Evolutionary conservation across 192 early-diverging fungal species (phyloP).

Genomic region (Dissophora globulifera): DNA sequence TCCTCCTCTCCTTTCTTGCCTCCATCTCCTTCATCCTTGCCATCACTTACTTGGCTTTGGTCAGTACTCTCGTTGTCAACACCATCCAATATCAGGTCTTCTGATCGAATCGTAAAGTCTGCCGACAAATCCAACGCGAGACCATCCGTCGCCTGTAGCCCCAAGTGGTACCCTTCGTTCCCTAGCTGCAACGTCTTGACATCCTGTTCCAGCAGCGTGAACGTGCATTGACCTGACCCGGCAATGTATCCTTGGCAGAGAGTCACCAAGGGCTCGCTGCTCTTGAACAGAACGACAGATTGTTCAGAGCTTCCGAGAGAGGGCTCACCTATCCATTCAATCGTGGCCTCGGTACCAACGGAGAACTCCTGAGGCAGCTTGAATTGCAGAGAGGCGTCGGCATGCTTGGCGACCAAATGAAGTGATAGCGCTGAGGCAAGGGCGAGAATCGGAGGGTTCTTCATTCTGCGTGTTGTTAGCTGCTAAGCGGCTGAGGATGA

Average conservation of each 20-base stretch:
- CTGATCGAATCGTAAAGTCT: constrained; percentile 6
- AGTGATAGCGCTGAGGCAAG: not conserved
- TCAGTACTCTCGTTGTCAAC: not conserved
- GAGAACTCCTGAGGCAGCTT: constrained; percentile 1
- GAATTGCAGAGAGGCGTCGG: constrained; percentile 1
- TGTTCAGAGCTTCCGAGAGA: constrained; percentile 22
- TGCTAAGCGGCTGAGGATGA: too few species aligned
- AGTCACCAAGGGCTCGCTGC: constrained; percentile 1
- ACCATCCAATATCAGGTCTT: too few species aligned
- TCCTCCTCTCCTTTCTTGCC: constrained; percentile 7
- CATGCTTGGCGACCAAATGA: not conserved
- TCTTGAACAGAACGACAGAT: constrained; percentile 24
- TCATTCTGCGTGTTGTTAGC: not conserved
- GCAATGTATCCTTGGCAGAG: constrained; percentile 21
- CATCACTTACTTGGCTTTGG: not conserved
- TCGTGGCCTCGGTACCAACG: constrained; percentile 12
- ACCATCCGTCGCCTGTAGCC: constrained; percentile 5
- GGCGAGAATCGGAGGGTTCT: not conserved
- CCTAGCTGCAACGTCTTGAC: not conserved
- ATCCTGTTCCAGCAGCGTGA: constrained; percentile 15
- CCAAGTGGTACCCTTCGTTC: constrained; percentile 13
- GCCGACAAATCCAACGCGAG: constrained; percentile 19
- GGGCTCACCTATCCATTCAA: constrained; percentile 32
- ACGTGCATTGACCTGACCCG: constrained; percentile 31
- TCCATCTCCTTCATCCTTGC: not conserved